Evolutionary conservation across 768 basidiomycete species (phyloP).

Genomic region (Boletus fagicola): DNA sequence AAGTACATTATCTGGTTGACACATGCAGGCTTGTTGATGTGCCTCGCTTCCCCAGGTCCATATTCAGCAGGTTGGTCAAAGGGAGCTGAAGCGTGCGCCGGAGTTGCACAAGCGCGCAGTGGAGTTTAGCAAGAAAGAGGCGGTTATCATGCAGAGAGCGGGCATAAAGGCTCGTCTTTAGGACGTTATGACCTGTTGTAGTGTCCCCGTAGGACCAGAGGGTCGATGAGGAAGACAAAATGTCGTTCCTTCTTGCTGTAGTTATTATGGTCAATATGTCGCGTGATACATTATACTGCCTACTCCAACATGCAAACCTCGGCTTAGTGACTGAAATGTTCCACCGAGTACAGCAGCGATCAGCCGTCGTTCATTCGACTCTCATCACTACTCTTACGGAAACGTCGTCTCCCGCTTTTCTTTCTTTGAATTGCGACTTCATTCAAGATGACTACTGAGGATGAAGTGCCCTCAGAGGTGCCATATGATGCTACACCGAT

Average conservation of each 20-base stretch:
- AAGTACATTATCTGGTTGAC: constrained; percentile 22
- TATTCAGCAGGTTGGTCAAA: constrained; percentile 90
- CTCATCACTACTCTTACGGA: not conserved
- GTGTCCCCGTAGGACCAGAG: not conserved
- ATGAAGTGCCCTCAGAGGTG: constrained; percentile 7
- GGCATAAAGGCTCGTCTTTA: constrained; percentile 60
- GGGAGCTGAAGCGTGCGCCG: constrained; percentile 79
- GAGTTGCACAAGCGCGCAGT: constrained; percentile 52
- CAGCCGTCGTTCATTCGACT: not conserved
- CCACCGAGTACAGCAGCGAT: not conserved
- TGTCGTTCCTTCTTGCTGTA: not conserved
- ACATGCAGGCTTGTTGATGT: not conserved
- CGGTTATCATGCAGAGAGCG: constrained; percentile 55
- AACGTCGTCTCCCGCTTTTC: not conserved
- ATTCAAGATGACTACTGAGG: constrained; percentile 18
- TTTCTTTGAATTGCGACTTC: not conserved
- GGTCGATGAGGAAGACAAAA: not conserved
- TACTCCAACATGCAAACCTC: not conserved
- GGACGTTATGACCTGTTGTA: not conserved
- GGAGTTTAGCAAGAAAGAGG: constrained; percentile 61
- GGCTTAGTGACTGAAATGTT: not conserved
- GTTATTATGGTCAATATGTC: not conserved
- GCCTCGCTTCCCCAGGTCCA: constrained; percentile 61
- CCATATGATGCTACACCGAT: constrained; percentile 33
- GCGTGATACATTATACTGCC: not conserved